Evolutionary conservation across 2,329 filamentous ascomycete genomes (phyloP), one percentile per base, ranked within the genome.

Genomic region (Alternaria ventricosa): DNA sequence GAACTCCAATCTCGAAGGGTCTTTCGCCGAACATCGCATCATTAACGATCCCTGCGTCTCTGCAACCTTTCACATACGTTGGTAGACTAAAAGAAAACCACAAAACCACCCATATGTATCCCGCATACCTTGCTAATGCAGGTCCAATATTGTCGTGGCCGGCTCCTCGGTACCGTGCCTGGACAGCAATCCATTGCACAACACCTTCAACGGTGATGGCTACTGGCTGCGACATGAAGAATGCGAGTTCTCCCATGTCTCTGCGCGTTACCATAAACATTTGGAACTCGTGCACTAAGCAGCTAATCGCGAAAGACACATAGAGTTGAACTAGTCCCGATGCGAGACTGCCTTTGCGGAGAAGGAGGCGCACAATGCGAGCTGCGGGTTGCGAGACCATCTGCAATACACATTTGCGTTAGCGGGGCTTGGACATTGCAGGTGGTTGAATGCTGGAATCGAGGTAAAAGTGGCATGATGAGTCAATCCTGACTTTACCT

Each of bases 261-360:
- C 41, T 66, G 10, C 58, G 61, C 22, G 41, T 54, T 50, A n/a
- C 43, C 20, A 46, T 59, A 53, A 64, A 59, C 57, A 66, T 60
- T 18, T 56, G 25, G 8, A 47, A 51, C 22, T 57, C 22, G 18
- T 61, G 57, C 13, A 65, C 25, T 7, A 64, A 22, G 43, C 54
- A 61, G 50, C 49, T 65, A 7, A 64, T 46, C 5, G 10, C 18
- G 22, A 63, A 68, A 6, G 44, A 59, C 4, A 56, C 18, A n/a
- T 45, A 56, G 5, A 55, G 12, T 13, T 62, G 36, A 13, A 25
- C 3, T n/a, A 57, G 9, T 12, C 41, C 22, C 18, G 55, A 56
- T 28, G 30, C 22, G 25, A 66, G 7, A 45, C 43, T 60, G 22
- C 44, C 25, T 25, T 57, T 54, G 3, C 33, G 25, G 4, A 63